phyloP scores from a whole-genome alignment of 2,329 filamentous ascomycete genomes.

The Elsinoe ampelina region DNA sequence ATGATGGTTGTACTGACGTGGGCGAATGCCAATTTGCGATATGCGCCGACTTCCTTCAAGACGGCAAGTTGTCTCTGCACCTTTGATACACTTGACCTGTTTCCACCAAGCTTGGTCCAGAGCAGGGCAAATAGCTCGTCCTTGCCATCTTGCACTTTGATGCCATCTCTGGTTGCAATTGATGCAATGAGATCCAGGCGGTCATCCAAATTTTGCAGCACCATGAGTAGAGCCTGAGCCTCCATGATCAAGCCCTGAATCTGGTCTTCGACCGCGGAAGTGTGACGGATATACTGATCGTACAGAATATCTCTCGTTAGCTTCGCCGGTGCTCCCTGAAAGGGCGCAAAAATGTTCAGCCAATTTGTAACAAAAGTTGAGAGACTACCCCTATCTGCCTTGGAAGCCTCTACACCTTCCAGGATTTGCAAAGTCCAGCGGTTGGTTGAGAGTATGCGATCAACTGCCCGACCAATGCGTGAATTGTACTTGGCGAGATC shows the following conservation, averaged over 20 bases:
- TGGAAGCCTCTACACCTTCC: constrained; percentile 46
- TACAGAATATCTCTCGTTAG: constrained; percentile 55
- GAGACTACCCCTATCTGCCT: constrained; percentile 32
- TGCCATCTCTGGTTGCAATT: constrained; percentile 56
- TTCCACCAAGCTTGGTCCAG: constrained; percentile 67
- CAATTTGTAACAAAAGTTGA: constrained; percentile 35
- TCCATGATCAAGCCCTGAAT: constrained; percentile 59
- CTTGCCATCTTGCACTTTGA: constrained; percentile 48
- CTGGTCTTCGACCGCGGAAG: constrained; percentile 58
- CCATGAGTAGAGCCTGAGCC: constrained; percentile 56
- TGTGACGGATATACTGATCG: constrained; percentile 68
- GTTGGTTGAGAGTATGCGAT: constrained; percentile 65
- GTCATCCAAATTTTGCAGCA: constrained; percentile 59
- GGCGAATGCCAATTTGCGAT: constrained; percentile 55
- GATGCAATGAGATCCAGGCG: constrained; percentile 61
- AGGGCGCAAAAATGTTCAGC: constrained; percentile 47
- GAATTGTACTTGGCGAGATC: constrained; percentile 68
- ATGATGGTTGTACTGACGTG: constrained; percentile 63
- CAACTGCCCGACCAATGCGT: constrained; percentile 63
- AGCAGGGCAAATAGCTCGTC: constrained; percentile 60
- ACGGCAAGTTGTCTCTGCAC: constrained; percentile 56
- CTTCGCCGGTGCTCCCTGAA: constrained; percentile 46
- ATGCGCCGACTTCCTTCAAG: constrained; percentile 54
- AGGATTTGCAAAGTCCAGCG: constrained; percentile 64
- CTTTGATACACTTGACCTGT: constrained; percentile 50